Percentiles rank a stretch among this genome's conserved stretches.
Conservation (phyloP, 2,329 filamentous ascomycete genomes). For the Colletotrichum lindemuthianum region DNA sequence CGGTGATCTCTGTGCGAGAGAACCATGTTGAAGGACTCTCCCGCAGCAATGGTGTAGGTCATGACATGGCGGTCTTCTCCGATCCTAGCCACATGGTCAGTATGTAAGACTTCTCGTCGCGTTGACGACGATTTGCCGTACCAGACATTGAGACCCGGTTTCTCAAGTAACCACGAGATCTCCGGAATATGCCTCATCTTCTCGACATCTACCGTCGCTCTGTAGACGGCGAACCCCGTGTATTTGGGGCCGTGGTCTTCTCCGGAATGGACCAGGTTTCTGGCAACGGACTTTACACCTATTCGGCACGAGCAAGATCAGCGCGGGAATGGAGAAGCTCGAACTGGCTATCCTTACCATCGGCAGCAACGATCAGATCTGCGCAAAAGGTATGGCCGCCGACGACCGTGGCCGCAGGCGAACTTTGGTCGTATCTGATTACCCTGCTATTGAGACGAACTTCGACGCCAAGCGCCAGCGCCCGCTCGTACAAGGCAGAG, state of each 20-base stretch:
- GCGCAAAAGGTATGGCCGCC: slow-evolving; percentile 40
- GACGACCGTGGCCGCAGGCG: slow-evolving; percentile 37
- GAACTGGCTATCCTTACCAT: slow-evolving; percentile 40
- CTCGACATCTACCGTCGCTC: slow-evolving; percentile 50
- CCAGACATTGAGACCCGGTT: slow-evolving; percentile 52
- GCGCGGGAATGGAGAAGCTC: neutral
- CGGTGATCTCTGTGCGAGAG: slow-evolving; percentile 52
- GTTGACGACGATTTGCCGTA: slow-evolving; percentile 30
- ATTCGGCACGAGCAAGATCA: no score
- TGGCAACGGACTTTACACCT: slow-evolving; percentile 46
- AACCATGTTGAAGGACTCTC: slow-evolving; percentile 57
- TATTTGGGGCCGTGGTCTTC: slow-evolving; percentile 31
- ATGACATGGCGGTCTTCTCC: slow-evolving; percentile 55
- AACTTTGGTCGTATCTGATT: slow-evolving; percentile 38
- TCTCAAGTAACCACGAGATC: slow-evolving; percentile 50
- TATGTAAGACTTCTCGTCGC: neutral
- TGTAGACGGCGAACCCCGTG: slow-evolving; percentile 54
- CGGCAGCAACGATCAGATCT: slow-evolving; percentile 49
- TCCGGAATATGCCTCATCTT: slow-evolving; percentile 49
- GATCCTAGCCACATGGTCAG: slow-evolving; percentile 43
- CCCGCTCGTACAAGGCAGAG: slow-evolving; percentile 43
- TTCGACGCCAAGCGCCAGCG: slow-evolving; percentile 40
- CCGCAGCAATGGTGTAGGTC: slow-evolving; percentile 54
- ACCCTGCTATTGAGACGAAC: slow-evolving; percentile 41
- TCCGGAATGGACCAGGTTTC: slow-evolving; percentile 33